A percentile compares a stretch with the other conserved stretches of the same genome.
Evolutionary conservation across 805 yeast genomes (phyloP).

Genomic region (Metschnikowia kofuensis): DNA sequence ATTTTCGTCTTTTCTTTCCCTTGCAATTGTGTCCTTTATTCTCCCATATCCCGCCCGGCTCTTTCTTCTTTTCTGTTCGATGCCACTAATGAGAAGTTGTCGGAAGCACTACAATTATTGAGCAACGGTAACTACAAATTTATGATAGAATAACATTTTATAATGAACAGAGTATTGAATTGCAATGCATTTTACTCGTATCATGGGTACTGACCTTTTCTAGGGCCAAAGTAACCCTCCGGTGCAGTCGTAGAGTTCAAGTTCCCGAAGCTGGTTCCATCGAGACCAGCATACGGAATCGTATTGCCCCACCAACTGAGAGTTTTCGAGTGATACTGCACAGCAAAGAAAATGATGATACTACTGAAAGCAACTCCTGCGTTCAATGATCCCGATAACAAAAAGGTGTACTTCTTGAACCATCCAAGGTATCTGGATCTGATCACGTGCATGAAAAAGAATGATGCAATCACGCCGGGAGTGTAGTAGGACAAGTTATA

Average conservation of each 20-base stretch:
- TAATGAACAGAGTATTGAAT: too few species aligned
- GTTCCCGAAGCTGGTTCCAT: conserved; percentile 19
- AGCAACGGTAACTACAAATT: too few species aligned
- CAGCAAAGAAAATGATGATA: conserved; percentile 36
- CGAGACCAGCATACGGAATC: conserved; percentile 37
- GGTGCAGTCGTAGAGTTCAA: conserved; percentile 14
- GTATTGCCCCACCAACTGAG: conserved; percentile 67
- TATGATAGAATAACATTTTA: too few species aligned
- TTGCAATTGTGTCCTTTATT: too few species aligned
- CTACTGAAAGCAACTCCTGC: conserved; percentile 42
- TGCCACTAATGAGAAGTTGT: too few species aligned
- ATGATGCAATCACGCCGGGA: conserved; percentile 27
- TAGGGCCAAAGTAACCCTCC: conserved; percentile 23
- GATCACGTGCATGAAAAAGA: conserved; percentile 35
- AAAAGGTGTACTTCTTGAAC: conserved; percentile 44
- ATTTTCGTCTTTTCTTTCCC: too few species aligned
- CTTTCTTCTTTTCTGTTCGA: too few species aligned
- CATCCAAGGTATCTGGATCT: conserved; percentile 42
- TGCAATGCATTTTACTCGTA: too few species aligned
- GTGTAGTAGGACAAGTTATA: conserved; percentile 59
- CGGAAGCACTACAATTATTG: too few species aligned
- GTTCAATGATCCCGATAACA: conserved; percentile 44
- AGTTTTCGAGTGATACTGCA: conserved; percentile 19
- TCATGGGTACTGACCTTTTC: conserved; percentile 19
- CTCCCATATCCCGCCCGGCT: too few species aligned